Base-by-base conservation (phyloP, 148 eudicot genomes). In the Fallopia convolvulus region DNA sequence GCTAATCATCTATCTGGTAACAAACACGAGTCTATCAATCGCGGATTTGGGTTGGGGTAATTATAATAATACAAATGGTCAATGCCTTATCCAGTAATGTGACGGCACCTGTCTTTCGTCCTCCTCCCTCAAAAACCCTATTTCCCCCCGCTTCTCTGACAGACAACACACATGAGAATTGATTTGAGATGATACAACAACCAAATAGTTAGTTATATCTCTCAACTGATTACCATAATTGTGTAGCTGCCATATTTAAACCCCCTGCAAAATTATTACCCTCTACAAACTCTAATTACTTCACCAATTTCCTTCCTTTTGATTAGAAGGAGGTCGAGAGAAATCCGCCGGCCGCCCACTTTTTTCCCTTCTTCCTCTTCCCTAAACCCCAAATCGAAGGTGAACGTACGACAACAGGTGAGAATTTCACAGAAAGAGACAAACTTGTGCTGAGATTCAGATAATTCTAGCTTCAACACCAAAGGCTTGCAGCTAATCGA, bases 101-200 rank as follows among this genome's bases (percentile, higher is more conserved):
- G 36, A 63, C 39, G 39, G 17, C 70, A 63, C 40, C 70, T 63
- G 70, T 26, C 20, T 55, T 55, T 5, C 47, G 1, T 20, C 10
- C 23, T 20, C 61, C 26, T 55, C 61, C 26, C 70, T 63, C 70
- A 12, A 52, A 52, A 63, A 63, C 70, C 70, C 70, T 63, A 63
- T 61, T 61, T 63, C 13, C 70, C 36, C 70, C 36, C 39, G 10
- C 68, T 30, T 9, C 15, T 26, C 70, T 63, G 39, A 63, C 70
- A 26, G 39, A 63, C 70, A 26, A 61, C 68, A 26, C 36, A 63
- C 70, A 26, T 30, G 36, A 26, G 30, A 26, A 26, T 26, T 26
- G 30, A 26, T 26, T 26, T 26, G 30, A 63, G 17, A 63, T 63
- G 70, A 26, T 30, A 63, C 70, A 63, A 58, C 66, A 20, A 58